Base-by-base conservation (phyloP, 371 early-diverging fungal species). In the Globomyces sp. region DNA sequence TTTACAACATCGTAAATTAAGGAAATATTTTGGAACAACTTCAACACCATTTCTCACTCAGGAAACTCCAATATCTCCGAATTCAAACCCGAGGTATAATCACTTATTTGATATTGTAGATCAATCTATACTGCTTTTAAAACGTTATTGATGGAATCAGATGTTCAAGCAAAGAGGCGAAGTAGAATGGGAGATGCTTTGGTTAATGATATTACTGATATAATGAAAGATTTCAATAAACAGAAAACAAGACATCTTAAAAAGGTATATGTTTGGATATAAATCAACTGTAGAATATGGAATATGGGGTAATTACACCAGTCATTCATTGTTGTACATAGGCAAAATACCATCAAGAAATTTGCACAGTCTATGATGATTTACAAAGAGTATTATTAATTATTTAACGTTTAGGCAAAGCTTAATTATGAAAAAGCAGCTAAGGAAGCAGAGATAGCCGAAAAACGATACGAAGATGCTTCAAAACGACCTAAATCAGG, bases 401-500 rank as follows among this genome's bases (percentile, higher is more conserved):
- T 24, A 24, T 24, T 24, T 24, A 24, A 24, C 24, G 24, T 24
- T 24, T 24, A 71, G 72, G 11, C 65, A 8, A 77, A 73, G 61
- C 43, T 65, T 9, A 37, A 52, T 1, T 81, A 81, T 60, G 81
- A 81, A 4, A 78, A 77, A 66, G 57, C 71, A 0, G 72, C 76
- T 2, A 74, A 74, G 44, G 81, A 77, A 47, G 65, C 72, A 1
- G 76, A 77, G 3, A 1, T 65, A 10, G 69, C 77, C 1, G 60
- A 74, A 36, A 63, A 64, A 52, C 77, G 74, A 58, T 77, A 77
- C 58, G 76, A 81, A 13, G 77, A 78, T 3, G 70, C 74, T 1
- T 36, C 70, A 24, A 64, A 65, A 67, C 76, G 72, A 36, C 81
- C 81, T 2, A 76, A 78, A 6, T 72, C 74, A 4, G 80, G 78